A percentile compares a stretch with the other conserved stretches of the same genome.
These are phyloP conservation scores for Globisporangium cylindrosporum DNA, from an alignment of 352 stramenopile species.

Conservation along the genomic window DNA sequence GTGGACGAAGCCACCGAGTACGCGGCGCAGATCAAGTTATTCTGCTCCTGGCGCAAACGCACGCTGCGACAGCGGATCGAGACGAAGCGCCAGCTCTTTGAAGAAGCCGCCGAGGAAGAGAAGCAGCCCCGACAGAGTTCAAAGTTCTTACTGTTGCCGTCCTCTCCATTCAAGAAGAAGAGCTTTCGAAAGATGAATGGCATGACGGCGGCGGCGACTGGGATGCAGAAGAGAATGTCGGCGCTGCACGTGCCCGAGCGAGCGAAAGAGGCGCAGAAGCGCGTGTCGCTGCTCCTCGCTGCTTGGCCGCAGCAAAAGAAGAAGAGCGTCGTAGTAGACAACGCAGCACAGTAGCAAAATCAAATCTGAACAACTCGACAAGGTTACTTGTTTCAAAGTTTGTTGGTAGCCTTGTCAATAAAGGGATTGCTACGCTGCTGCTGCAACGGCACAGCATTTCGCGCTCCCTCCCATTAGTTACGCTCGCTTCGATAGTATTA, in stretches of 20 bases:
- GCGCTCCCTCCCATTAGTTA: not conserved
- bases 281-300: not conserved
- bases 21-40: conserved; percentile 53
- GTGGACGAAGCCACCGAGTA: conserved; percentile 48
- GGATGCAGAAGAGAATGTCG: not conserved
- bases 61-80: conserved; percentile 39
- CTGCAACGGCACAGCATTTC: not conserved
- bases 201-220: not conserved
- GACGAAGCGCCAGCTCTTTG: conserved; percentile 27
- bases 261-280: conserved; percentile 2
- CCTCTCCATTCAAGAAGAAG: not conserved
- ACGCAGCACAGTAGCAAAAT: not conserved
- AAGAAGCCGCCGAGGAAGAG: conserved; percentile 24
- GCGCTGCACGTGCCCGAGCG: not conserved
- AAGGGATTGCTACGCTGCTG: not conserved
- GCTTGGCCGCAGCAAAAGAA: conserved; percentile 5
- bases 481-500: not conserved
- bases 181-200: not conserved
- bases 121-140: not conserved
- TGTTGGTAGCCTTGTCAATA: not conserved
- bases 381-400: not conserved
- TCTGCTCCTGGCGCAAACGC: conserved; percentile 45
- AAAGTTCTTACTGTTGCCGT: not conserved
- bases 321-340: not conserved
- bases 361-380: not conserved